Evolutionary conservation across 148 eudicot species (phyloP).

Genomic region (Chenopodium album): DNA sequence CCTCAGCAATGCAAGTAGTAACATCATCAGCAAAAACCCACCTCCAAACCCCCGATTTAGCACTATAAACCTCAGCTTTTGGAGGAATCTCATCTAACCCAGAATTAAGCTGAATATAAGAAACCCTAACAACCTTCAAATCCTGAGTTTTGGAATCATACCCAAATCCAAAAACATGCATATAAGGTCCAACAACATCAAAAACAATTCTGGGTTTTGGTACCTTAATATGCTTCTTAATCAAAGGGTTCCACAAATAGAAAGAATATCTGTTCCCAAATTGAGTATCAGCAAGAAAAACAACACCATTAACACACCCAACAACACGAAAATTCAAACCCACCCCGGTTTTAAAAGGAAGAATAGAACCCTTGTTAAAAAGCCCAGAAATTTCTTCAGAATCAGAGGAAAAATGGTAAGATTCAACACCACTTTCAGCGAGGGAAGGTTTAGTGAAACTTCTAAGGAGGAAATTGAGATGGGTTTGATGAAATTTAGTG

Average conservation of each 20-base stretch:
- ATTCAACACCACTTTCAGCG: neutral
- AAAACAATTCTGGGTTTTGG: neutral
- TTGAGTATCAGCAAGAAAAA: neutral
- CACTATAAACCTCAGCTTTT: neutral
- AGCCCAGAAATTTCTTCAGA: too few species aligned
- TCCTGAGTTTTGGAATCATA: neutral
- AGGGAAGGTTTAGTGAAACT: neutral
- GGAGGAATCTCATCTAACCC: neutral
- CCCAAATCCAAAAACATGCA: neutral
- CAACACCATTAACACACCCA: neutral
- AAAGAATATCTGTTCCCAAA: neutral
- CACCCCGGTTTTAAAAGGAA: neutral
- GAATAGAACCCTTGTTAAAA: neutral
- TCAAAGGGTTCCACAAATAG: constrained; percentile 4
- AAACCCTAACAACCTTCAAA: constrained; percentile 2
- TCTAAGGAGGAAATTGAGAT: neutral
- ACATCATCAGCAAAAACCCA: neutral
- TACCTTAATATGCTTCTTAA: neutral
- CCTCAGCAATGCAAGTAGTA: neutral
- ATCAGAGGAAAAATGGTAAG: neutral
- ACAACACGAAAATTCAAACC: neutral
- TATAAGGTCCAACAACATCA: neutral
- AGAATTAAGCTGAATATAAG: neutral
- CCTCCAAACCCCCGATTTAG: neutral
- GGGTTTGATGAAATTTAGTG: neutral